Conservation (phyloP, 2,329 filamentous ascomycete species). For the Xylaria sp. region DNA sequence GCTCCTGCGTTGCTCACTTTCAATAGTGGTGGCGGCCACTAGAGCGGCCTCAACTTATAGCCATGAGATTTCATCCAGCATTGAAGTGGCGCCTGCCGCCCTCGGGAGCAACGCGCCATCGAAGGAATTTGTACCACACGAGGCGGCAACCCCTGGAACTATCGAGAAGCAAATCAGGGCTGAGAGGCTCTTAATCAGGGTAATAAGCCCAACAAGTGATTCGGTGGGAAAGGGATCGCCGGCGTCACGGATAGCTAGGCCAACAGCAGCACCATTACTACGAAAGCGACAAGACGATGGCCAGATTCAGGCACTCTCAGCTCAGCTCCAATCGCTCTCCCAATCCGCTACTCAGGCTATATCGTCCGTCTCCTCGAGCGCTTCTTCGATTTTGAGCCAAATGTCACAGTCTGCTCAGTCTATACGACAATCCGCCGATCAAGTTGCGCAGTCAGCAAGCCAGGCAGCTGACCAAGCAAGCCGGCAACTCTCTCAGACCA, state of each 20-base stretch:
- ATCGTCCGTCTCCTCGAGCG: constrained; percentile 48
- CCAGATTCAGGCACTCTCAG: constrained; percentile 48
- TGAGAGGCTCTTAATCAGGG: constrained; percentile 37
- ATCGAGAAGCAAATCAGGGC: constrained; percentile 31
- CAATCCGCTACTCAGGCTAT: constrained; percentile 47
- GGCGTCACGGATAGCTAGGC: constrained; percentile 39
- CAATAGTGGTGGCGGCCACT: constrained; percentile 49
- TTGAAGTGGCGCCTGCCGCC: constrained; percentile 9
- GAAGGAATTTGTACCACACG: neutral
- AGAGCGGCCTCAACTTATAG: constrained; percentile 42
- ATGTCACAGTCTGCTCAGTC: constrained; percentile 48
- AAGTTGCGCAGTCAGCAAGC: constrained; percentile 45
- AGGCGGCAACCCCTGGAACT: constrained; percentile 25
- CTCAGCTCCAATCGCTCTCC: constrained; percentile 47
- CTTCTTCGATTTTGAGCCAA: constrained; percentile 45
- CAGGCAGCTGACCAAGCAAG: constrained; percentile 47
- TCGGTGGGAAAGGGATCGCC: constrained; percentile 41
- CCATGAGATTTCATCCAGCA: constrained; percentile 33
- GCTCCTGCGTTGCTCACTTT: constrained; percentile 47
- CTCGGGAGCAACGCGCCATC: constrained; percentile 1
- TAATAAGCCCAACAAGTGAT: constrained; percentile 32
- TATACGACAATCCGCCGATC: constrained; percentile 47
- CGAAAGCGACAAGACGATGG: constrained; percentile 47
- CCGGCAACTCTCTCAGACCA: constrained; percentile 47
- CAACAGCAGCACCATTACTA: constrained; percentile 41